A percentile compares a stretch with the other conserved stretches of the same genome.
Evolutionary conservation across 1,284 basidiomycete genomes (phyloP).

Genomic region (Schizopora paradoxa): DNA sequence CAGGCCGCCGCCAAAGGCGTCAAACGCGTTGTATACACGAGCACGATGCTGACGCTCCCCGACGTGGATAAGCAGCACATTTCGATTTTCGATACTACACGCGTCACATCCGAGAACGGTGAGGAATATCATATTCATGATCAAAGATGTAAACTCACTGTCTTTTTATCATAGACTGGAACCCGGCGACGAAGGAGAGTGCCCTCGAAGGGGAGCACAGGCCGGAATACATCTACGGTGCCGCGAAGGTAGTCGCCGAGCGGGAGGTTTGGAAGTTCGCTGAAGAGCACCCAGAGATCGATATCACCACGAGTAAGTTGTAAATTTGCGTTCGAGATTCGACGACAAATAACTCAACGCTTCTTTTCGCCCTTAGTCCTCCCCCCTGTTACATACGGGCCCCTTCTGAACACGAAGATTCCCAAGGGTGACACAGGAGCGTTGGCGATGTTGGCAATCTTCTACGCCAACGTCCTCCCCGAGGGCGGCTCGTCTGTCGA

Average conservation of each 20-base stretch:
- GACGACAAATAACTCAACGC: background rate
- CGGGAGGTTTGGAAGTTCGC: constrained; percentile 33
- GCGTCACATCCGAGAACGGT: background rate
- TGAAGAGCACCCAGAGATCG: constrained; percentile 29
- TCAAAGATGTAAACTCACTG: background rate
- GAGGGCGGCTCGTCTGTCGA: background rate
- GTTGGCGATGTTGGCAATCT: background rate
- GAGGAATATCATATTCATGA: background rate
- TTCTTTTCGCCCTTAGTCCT: background rate
- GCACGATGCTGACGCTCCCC: background rate
- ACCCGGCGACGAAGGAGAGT: background rate
- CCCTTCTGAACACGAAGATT: background rate
- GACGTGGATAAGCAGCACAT: background rate
- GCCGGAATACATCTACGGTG: constrained; percentile 26
- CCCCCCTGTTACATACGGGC: constrained; percentile 4
- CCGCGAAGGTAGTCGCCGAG: constrained; percentile 34
- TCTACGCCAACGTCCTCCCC: background rate
- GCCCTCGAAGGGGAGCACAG: constrained; percentile 1
- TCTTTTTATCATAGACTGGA: constrained; percentile 3
- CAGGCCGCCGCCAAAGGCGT: background rate
- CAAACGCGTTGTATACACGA: constrained; percentile 2
- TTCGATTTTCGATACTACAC: background rate
- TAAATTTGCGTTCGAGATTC: background rate
- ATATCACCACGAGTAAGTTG: constrained; percentile 29
- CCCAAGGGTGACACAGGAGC: background rate